Evolutionary conservation across 176 grass and related monocot genomes (phyloP), one percentile per base, ranked within the genome.

Genomic region (Eragrostis curvula): DNA sequence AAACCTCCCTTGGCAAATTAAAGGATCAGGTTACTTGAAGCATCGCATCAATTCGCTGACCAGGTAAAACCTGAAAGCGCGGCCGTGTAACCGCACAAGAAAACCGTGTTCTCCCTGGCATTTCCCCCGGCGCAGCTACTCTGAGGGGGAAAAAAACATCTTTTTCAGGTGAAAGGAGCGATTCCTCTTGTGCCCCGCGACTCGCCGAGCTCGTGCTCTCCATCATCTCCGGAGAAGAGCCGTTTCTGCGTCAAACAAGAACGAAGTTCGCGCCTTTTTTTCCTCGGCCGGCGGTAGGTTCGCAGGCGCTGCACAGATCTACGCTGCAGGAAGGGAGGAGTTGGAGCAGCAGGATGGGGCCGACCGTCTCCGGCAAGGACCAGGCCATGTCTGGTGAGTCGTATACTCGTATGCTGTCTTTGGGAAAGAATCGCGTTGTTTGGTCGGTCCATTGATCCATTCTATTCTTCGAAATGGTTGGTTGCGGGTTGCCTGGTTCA

Each of bases 371-470:
- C 44, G 77, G 76, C 21, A 88, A 91, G 68, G 88, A 85, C 63
- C 86, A 77, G 53, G 60, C 51, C 50, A 15, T 93, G 16, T 97
- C 76, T 28, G 94, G 94, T 97, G 71, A 81, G 49, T 56, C 9
- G 12, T 7, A 13, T 71, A 51, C 49, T 56, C 9, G 12, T 7
- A 13, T 71, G 59, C 49, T 24, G 29, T 12, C 21, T 29, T 74
- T 87, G 51, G 16, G 60, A 73, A 23, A 43, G 59, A 41, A 13
- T 57, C 36, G 30, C 58, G 32, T 69, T 45, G 28, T 67, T 73
- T 90, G 46, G 9, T 79, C 52, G 5, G 58, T 41, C 52, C 44
- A 67, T 67, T 36, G 32, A 36, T 41, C 52, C 44, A 60, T 61
- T 86, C 53, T 66, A 64, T 47, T 70, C 70, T 40, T 20, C 8